A percentile compares a stretch with the other conserved stretches of the same genome.
Conservation (phyloP, 495 filamentous ascomycete species). For the Penicillium manginii region DNA sequence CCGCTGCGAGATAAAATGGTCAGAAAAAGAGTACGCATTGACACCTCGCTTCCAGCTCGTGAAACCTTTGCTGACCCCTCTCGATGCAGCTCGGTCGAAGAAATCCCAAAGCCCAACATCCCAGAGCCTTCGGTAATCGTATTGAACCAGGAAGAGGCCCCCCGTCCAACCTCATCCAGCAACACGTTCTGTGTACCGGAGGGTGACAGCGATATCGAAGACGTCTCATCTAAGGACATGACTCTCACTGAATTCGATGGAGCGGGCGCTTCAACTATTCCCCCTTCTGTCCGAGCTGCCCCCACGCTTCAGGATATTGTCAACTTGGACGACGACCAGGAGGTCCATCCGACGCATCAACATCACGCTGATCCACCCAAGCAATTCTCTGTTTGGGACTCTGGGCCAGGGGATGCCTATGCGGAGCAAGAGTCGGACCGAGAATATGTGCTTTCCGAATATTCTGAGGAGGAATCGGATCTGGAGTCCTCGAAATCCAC, state of each 20-base stretch:
- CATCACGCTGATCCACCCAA: neutral
- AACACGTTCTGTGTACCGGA: conserved; percentile 54
- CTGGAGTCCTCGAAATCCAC: conserved; percentile 9
- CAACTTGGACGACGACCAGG: neutral
- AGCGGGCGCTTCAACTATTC: neutral
- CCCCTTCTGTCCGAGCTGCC: neutral
- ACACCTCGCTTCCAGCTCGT: no score
- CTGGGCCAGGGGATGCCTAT: neutral
- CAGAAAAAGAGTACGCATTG: neutral
- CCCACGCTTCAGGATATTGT: neutral
- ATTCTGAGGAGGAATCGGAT: conserved; percentile 13
- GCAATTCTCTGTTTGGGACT: neutral
- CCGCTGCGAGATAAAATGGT: conserved; percentile 39
- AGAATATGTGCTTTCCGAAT: neutral
- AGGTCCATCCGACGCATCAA: neutral
- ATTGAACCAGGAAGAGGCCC: neutral
- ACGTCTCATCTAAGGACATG: conserved; percentile 4
- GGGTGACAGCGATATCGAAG: conserved; percentile 41
- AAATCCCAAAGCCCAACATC: neutral
- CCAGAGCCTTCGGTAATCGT: neutral
- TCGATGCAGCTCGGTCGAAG: neutral
- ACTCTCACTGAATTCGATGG: neutral
- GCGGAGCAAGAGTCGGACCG: neutral
- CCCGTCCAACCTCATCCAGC: conserved; percentile 16
- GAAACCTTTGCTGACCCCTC: neutral